phyloP scores from a whole-genome alignment of 164 flowering plant species.

The Annona squamosa region DNA sequence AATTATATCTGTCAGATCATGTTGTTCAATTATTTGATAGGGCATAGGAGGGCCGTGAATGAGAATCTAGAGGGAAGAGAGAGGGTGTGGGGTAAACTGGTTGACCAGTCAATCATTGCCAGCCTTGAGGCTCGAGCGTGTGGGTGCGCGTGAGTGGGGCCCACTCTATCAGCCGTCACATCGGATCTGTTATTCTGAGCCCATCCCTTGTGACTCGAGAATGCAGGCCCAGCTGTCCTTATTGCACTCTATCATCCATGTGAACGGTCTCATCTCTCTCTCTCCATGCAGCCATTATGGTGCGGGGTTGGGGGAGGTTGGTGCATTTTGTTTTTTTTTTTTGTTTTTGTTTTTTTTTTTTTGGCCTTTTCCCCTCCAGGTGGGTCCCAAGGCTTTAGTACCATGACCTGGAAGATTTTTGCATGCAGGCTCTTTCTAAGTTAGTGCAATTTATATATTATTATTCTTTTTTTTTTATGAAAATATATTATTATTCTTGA shows the following conservation, averaged over 20 bases:
- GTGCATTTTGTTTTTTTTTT: no score
- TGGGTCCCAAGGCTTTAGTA: no score
- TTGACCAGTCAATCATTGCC: slow-evolving; percentile 22
- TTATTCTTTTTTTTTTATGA: no score
- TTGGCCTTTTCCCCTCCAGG: no score
- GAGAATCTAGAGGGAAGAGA: background rate
- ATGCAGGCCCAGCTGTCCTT: slow-evolving; percentile 4
- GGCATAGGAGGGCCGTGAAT: background rate
- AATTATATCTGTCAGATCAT: no score
- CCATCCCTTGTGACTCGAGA: slow-evolving; percentile 7
- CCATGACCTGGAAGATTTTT: no score
- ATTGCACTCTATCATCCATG: background rate
- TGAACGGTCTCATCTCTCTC: background rate
- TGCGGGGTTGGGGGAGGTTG: no score
- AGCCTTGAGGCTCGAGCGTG: slow-evolving; percentile 8
- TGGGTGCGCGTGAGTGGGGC: slow-evolving; percentile 6
- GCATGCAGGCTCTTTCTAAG: no score
- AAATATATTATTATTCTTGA: no score
- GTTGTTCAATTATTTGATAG: no score
- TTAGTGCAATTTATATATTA: no score
- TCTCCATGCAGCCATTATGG: background rate
- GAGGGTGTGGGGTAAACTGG: background rate
- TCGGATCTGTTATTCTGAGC: slow-evolving; percentile 18
- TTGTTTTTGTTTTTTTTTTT: no score
- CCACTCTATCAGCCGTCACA: slow-evolving; percentile 23